Evolutionary conservation across 129 eudicot species (phyloP), one percentile per base, ranked within the genome.

Genomic region (Arctium lappa): DNA sequence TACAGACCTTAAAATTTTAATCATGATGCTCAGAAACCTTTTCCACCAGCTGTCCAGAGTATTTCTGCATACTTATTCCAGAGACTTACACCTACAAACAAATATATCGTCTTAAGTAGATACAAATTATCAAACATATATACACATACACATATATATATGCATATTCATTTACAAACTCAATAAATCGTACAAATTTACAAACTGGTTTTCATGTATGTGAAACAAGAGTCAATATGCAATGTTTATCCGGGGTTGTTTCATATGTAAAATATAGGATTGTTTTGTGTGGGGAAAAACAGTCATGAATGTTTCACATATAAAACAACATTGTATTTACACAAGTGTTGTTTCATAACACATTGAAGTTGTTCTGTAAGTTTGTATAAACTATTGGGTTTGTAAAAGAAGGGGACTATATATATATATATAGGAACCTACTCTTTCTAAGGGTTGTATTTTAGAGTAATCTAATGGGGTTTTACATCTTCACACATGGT

Each of bases 11-110:
- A 48, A 37, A 60, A 83, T 16, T 3, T 77, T 46, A 71, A 70
- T 15, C 68, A 83, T 5, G 71, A 80, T 37, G 82, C 48, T 71
- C 66, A 6, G 50, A 70, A 56, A 15, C 31, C 33, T 46, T 68
- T 75, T 75, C 86, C 33, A 66, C 73, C 34, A 63, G 69, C 66
- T 46, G 18, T 7, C 71, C 33, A 22, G 60, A 44, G 69, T 68
- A 66, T 71, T 44, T 66, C 76, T 75, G 81, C 76, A 75, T 75
- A 76, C 50, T 76, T 83, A 83, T 76, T 83, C 77, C 77, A 75
- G 31, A 83, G 34, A 76, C 32, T 69, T 22, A 65, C 27, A 38
- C 79, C 87, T 84, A 84, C 75, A 63, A 79, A 40, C 75, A 84
- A 78, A 72, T 12, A 44, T 42, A 72, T 39, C 18, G 22, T 83